Evolutionary conservation across 805 yeast species (phyloP).

Genomic region (Candida namnaoensis): DNA sequence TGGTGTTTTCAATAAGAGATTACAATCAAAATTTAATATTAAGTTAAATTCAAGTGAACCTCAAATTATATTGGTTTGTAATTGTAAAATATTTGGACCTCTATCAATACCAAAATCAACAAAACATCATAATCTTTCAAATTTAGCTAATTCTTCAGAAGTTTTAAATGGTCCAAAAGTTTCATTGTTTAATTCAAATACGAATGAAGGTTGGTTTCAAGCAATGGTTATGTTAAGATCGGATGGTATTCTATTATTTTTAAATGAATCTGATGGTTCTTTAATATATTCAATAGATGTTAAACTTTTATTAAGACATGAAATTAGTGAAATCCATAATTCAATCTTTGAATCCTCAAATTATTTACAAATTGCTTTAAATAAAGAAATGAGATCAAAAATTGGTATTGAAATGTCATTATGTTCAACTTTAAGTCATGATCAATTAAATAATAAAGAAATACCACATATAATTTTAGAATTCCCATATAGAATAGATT

Average conservation of each 20-base stretch:
- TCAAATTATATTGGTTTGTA: conserved; percentile 42
- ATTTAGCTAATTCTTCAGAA: conserved; percentile 1
- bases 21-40: neutral
- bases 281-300: conserved; percentile 51
- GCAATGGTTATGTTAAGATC: conserved; percentile 65
- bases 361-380: conserved; percentile 47
- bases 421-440: neutral
- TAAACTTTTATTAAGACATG: conserved; percentile 42
- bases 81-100: conserved; percentile 62
- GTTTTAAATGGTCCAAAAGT: conserved; percentile 9
- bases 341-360: conserved; percentile 54
- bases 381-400: conserved; percentile 40
- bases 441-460: neutral
- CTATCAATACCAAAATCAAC: conserved; percentile 7
- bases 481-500: conserved; percentile 59
- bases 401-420: conserved; percentile 1
- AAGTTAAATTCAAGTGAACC: too few species aligned
- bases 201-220: conserved; percentile 56
- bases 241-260: conserved; percentile 51
- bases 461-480: conserved; percentile 30
- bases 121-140: too few species aligned
- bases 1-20: conserved; percentile 41
- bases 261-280: conserved; percentile 58
- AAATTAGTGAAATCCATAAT: conserved; percentile 54
- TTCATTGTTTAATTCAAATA: conserved; percentile 2